Evolutionary conservation across 495 filamentous ascomycete species (phyloP).

Genomic region (Aspergillus campestris): DNA sequence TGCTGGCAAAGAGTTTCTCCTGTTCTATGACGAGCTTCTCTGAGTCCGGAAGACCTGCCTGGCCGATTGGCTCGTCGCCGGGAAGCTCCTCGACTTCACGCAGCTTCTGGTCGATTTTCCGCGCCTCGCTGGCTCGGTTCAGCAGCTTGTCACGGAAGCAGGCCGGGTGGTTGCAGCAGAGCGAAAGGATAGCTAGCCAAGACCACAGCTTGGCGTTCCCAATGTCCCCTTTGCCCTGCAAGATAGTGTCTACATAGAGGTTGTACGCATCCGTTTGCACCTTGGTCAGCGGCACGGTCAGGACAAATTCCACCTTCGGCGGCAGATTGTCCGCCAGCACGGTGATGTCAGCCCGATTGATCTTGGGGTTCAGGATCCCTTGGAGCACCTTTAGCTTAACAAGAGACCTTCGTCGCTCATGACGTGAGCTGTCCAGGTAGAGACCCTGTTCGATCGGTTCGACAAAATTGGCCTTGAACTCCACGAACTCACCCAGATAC

Average conservation of each 20-base stretch:
- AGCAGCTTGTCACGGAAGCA: conserved; percentile 52
- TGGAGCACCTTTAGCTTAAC: conserved; percentile 65
- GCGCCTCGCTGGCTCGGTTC: conserved; percentile 12
- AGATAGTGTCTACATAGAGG: conserved; percentile 41
- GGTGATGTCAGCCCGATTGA: conserved; percentile 63
- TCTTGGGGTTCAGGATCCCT: conserved; percentile 64
- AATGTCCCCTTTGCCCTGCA: conserved; percentile 13
- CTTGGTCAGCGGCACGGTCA: conserved; percentile 59
- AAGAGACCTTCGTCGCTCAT: conserved; percentile 47
- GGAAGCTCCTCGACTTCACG: conserved; percentile 18
- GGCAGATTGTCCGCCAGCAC: conserved; percentile 58
- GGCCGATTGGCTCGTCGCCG: conserved; percentile 19
- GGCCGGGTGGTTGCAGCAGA: conserved; percentile 70
- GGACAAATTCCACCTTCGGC: conserved; percentile 70
- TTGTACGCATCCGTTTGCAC: conserved; percentile 60
- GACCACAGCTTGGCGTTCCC: conserved; percentile 27
- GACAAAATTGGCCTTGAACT: conserved; percentile 62
- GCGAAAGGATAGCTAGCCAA: conserved; percentile 47
- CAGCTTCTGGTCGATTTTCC: conserved; percentile 18
- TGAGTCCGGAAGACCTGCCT: conserved; percentile 22
- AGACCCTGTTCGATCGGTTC: conserved; percentile 68
- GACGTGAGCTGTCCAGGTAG: conserved; percentile 48
- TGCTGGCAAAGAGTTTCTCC: conserved; percentile 17
- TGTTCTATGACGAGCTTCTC: conserved; percentile 15
- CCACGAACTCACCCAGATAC: conserved; percentile 55